Evolutionary conservation across 179 eudicot species (phyloP), one percentile per base, ranked within the genome.

Genomic region (Carnegiea gigantea): DNA sequence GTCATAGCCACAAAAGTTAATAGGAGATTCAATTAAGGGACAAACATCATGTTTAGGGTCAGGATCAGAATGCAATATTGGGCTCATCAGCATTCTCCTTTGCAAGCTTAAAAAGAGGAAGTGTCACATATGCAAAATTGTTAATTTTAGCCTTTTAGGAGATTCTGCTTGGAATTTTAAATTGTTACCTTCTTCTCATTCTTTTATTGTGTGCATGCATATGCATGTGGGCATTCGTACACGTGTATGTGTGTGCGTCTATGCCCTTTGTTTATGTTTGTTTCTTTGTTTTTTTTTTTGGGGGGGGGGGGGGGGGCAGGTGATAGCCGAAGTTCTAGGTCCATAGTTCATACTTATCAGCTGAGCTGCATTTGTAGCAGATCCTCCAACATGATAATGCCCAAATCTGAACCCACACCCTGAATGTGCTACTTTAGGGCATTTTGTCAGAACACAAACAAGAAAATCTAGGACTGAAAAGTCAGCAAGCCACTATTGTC

Each of bases 401-500:
- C 72, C 88, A 82, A 64, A 76, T 86, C 90, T 77, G 89, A 75
- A 76, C 80, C 81, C 54, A 46, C 71, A 80, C 88, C 90, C 82
- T 70, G 85, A 26, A 76, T 67, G 71, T 80, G 92, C 98, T 95
- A 83, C 78, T 77, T 86, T 78, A 75, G 70, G n/a, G 74, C 73
- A 38, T 15, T 23, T 82, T 81, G n/a, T 54, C 21, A 54, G 62
- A 18, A 54, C 17, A 80, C 57, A 78, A 36, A 77, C 38, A 62
- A 70, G 48, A 65, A 67, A 81, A 57, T 46, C 26, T 5, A 79
- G 79, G 21, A 40, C 38, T 21, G 73, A 51, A 9, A 40, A 48
- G 53, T 48, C 53, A 48, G 53, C 2, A 13, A 11, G 15, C 53
- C 2, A 11, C 12, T 11, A 13, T 1, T 48, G 53, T 48, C 53